phyloP scores from a whole-genome alignment of 192 early-diverging fungal species.

The Bifiguratus adelaidae region DNA sequence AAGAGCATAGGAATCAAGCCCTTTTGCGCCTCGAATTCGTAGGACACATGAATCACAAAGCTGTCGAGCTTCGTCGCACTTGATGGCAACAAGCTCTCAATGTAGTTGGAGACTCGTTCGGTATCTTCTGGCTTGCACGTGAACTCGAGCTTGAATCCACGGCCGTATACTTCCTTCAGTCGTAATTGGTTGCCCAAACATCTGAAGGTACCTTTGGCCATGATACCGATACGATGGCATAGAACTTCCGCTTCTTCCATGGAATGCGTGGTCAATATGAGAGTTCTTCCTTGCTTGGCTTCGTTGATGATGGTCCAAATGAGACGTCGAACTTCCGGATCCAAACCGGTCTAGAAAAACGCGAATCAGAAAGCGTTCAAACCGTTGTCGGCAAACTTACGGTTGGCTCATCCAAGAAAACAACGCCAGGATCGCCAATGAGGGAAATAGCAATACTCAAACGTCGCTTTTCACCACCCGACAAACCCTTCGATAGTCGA shows the following conservation, averaged over 20 bases:
- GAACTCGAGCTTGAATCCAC: too few relatives aligned
- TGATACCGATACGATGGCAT: conserved; percentile 66
- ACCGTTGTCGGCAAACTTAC: too few relatives aligned
- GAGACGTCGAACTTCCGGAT: conserved; percentile 65
- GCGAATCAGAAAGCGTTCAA: background rate
- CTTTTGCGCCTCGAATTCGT: conserved; percentile 48
- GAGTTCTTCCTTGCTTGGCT: conserved; percentile 44
- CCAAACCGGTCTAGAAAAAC: conserved; percentile 46
- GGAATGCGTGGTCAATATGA: conserved; percentile 59
- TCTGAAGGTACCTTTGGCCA: conserved; percentile 58
- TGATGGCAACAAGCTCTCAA: conserved; percentile 36
- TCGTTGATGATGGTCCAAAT: conserved; percentile 63
- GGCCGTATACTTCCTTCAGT: too few relatives aligned
- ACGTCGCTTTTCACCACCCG: conserved; percentile 69
- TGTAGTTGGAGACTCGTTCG: conserved; percentile 47
- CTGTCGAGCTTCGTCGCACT: conserved; percentile 32
- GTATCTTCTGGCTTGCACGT: too few relatives aligned
- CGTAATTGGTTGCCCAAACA: conserved; percentile 48
- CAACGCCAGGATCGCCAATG: conserved; percentile 52
- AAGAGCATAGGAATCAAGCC: conserved; percentile 46
- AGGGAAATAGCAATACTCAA: conserved; percentile 65
- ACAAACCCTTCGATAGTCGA: conserved; percentile 46
- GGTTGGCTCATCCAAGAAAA: conserved; percentile 76
- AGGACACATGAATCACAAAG: conserved; percentile 42
- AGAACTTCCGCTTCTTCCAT: conserved; percentile 76